Evolutionary conservation across 129 eudicot species (phyloP), one percentile per base, ranked within the genome.

Genomic region (Rutidosis leptorrhynchoides): DNA sequence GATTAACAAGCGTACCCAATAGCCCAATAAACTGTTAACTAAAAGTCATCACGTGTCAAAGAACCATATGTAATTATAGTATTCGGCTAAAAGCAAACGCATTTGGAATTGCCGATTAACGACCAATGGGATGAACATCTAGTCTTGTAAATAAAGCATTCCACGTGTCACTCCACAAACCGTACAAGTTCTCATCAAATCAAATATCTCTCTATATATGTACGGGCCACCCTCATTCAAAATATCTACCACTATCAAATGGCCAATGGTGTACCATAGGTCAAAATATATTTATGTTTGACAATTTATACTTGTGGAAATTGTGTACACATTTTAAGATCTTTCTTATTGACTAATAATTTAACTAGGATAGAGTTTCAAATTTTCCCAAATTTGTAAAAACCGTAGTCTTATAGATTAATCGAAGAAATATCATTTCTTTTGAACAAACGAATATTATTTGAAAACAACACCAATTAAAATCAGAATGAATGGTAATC

Each of bases 171-270:
- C 40, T 12, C 12, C 20, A 15, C 23, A 27, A 58, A 58, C 63
- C 63, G 27, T 24, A 58, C 11, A 27, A 54, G 12, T 6, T 51
- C 23, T 27, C 30, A 14, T 27, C 20, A 58, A n/a, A n/a, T n/a
- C n/a, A n/a, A 58, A 58, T 58, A 58, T 58, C n/a, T n/a, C n/a
- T n/a, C n/a, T n/a, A n/a, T n/a, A n/a, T n/a, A 7, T 15, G 40
- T n/a, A n/a, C 16, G 63, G 62, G 62, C 19, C 33, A 57, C 19
- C 62, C 56, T 9, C 3, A 16, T 24, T 6, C 40, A 58, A 58
- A 58, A 27, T 58, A 58, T 58, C 63, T 58, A 27, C n/a, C 63
- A 58, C 63, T 22, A 27, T 58, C 63, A 58, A 58, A 4, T 58
- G 12, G 63, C 40, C 3, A 27, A 10, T 58, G 35, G 19, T 26